These are phyloP conservation scores for Symbiodinium pilosum DNA, from an alignment of 73 alveolate species.

Conservation along the genomic window DNA sequence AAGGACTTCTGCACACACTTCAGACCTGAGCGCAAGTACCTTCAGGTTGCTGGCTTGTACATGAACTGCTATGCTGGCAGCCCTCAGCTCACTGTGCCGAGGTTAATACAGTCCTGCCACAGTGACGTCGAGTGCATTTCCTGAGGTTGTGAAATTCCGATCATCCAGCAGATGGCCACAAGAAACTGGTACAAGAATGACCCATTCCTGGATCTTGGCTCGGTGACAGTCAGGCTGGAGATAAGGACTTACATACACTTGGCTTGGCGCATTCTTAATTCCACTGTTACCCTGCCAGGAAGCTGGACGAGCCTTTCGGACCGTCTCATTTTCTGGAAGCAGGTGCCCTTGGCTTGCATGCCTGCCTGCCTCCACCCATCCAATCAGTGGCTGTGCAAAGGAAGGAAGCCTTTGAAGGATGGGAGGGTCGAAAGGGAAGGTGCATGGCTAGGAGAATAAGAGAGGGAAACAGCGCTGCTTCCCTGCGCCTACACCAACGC, in stretches of 20 bases:
- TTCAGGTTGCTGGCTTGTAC: neutral
- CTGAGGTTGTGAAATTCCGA: conserved; percentile 78
- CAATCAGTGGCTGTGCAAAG: no score
- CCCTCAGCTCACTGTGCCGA: neutral
- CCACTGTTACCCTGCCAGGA: neutral
- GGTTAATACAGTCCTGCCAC: neutral
- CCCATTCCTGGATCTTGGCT: conserved; percentile 70
- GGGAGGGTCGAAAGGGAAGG: no score
- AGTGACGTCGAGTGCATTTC: neutral
- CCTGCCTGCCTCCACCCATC: no score
- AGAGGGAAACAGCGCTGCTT: no score
- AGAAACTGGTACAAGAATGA: conserved; percentile 76
- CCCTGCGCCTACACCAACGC: no score
- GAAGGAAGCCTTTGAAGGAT: no score
- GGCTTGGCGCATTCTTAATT: neutral
- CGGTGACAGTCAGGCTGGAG: conserved; percentile 58
- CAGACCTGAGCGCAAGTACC: no score
- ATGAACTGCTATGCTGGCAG: no score
- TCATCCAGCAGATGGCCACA: conserved; percentile 72
- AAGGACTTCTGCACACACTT: no score
- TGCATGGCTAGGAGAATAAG: no score
- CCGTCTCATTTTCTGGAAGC: neutral
- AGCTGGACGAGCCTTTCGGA: conserved; percentile 63
- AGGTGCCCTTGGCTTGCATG: no score
- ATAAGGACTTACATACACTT: no score